Base-by-base conservation (phyloP, 768 basidiomycete genomes). In the Collybiopsis confluens region DNA sequence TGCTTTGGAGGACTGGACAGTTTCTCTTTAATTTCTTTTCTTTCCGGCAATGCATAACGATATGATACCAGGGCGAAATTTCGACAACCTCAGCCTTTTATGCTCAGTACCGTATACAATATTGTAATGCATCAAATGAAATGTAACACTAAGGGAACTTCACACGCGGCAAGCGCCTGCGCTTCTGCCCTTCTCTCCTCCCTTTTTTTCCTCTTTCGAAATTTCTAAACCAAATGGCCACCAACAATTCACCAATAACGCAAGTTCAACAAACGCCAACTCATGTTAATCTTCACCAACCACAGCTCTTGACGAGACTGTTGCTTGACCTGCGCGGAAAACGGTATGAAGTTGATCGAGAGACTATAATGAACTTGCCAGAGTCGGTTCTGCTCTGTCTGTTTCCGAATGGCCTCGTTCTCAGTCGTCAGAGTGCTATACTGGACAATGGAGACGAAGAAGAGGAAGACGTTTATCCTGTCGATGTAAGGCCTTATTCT, bases 331-430 rank as follows among this genome's bases (percentile, higher is more conserved):
- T 99, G 35, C 85, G 97, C 58, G 94, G 94, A 53, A 79, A 72
- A 61, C 86, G 93, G 57, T 95, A 98, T 73, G 86, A 90, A 56
- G 92, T 99, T 41, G 97, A 98, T 72, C 81, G 96, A 60, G 96
- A 98, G 73, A 94, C 90, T 5, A 88, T 99, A 65, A 97, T 98
- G 94, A 92, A 95, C 67, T 79, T 99, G 18, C 97, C 97, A 2
- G 97, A 99, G 81, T 93, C 91, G 16, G 93, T 99, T 43, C 78
- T 98, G 50, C 76, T 99, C 35, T 98, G 95, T 69, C 77, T 99
- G 57, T 99, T 98, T 66, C 97, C 97, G 9, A 98, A 98, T 64
- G 97, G 96, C 18, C 83, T 98, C 56, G 93, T 98, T 36, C 79
- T 98, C 51, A 93, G 88, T 65, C 79, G 94, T 57, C 91, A 95